Conservation (phyloP, 2,329 filamentous ascomycete species). For the Colletotrichum limetticola region DNA sequence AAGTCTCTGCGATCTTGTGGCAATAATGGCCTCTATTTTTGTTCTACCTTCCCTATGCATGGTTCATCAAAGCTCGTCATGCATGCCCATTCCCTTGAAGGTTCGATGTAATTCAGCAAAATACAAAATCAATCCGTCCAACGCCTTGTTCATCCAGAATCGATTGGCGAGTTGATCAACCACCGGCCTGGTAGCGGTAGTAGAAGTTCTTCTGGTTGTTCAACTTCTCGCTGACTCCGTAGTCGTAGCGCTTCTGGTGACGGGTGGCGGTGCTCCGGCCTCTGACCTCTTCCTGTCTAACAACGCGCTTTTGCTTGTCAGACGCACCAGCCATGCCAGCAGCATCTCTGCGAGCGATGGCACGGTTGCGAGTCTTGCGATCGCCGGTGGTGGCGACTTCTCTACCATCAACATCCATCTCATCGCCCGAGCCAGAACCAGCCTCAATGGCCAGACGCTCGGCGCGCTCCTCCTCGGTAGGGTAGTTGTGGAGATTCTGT, state of each 20-base stretch:
- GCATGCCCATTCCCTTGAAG: conserved; percentile 20
- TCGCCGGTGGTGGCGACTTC: conserved; percentile 48
- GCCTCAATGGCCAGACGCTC: conserved; percentile 72
- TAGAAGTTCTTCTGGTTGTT: conserved; percentile 79
- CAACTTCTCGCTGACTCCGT: conserved; percentile 78
- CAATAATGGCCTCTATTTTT: conserved; percentile 24
- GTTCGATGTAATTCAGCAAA: neutral
- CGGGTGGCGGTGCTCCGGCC: conserved; percentile 73
- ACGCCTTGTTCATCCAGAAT: neutral
- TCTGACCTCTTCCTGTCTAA: conserved; percentile 74
- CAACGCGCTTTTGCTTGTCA: conserved; percentile 78
- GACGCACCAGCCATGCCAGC: conserved; percentile 83
- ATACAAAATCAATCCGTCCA: conserved; percentile 16
- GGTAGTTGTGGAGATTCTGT: conserved; percentile 90
- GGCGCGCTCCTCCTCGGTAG: conserved; percentile 79
- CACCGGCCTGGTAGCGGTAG: conserved; percentile 59
- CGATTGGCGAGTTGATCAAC: conserved; percentile 43
- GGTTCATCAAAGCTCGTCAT: conserved; percentile 24
- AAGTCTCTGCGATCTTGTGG: neutral
- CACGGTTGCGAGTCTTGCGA: conserved; percentile 52
- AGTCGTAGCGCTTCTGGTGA: conserved; percentile 70
- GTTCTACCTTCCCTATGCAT: conserved; percentile 23
- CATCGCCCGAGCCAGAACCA: conserved; percentile 40
- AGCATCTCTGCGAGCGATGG: conserved; percentile 74
- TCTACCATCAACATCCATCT: conserved; percentile 49